Conservation (phyloP, 23 red algal species). For the Gracilariopsis chorda region DNA sequence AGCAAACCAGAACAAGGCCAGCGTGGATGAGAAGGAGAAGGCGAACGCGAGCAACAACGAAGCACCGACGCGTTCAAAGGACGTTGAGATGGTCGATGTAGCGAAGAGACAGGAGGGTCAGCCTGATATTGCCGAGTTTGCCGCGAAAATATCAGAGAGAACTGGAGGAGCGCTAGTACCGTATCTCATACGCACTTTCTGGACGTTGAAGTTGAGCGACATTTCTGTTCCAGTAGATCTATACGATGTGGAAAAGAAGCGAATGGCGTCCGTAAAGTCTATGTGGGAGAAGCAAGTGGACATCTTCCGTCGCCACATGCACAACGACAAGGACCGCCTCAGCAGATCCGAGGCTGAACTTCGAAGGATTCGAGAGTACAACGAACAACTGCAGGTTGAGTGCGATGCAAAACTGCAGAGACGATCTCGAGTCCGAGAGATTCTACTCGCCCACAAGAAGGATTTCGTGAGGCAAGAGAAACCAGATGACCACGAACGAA, state of each 20-base stretch:
- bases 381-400: conserved; percentile 9
- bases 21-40: not conserved
- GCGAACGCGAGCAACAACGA: not conserved
- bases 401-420: not conserved
- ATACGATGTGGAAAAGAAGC: conserved; percentile 23
- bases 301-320: not conserved
- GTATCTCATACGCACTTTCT: conserved; percentile 30
- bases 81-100: not conserved
- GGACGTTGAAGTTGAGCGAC: conserved; percentile 52
- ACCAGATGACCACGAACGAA: not conserved
- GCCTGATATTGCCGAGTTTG: conserved; percentile 2
- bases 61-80: not conserved
- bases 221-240: conserved; percentile 7
- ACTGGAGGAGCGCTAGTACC: not conserved
- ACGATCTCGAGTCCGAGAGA: not conserved
- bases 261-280: not conserved
- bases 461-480: not conserved
- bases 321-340: conserved; percentile 6
- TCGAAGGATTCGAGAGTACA: conserved; percentile 16
- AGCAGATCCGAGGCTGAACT: conserved; percentile 23
- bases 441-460: not conserved
- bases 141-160: not conserved
- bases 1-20: not conserved
- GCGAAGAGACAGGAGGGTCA: not conserved
- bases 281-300: conserved; percentile 51